Base-by-base conservation (phyloP, 805 yeast species). In the Saturnispora sekii region DNA sequence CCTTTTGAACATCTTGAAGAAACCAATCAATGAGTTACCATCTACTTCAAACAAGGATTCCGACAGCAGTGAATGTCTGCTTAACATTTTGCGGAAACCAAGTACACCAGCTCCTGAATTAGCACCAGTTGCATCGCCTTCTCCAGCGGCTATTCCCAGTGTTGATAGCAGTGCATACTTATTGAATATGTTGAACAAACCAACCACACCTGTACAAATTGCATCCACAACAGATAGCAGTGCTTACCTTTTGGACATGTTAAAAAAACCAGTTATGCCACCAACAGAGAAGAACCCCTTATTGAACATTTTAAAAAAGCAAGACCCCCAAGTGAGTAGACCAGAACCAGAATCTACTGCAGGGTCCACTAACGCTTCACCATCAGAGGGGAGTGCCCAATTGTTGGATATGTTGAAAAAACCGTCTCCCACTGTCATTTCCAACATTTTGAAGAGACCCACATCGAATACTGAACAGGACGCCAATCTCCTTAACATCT, bases 1-100 rank as follows among this genome's bases (percentile, higher is more conserved):
- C 17, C 38, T 48, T 11, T 17, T 48, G 16, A 45, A 35, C 32
- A n/a, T 48, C 3, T 38, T 48, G 29, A 46, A 46, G 21, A 38
- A 28, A 10, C 26, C 26, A 21, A 21, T 21, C 26, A 35, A 37
- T 7, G 18, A 11, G 11, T 7, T 21, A 4, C 18, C 36, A n/a
- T 32, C 33, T 11, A 4, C 14, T 14, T 14, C 35, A 32, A 14
- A 32, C 16, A 5, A 32, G 16, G 35, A 6, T 32, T 36, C 39
- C 11, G 40, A 35, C 14, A 37, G 47, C 18, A 43, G 47, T 10
- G 16, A 21, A 29, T 17, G 31, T 16, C 30, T 45, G 16, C 21
- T 46, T 7, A 43, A 36, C 33, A 9, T 46, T n/a, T 40, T 46
- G 31, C 43, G 43, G 14, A 40, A 34, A n/a, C 44, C 46, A 4